Base-by-base conservation (phyloP, 2,329 filamentous ascomycete genomes). In the Talaromyces piceae region DNA sequence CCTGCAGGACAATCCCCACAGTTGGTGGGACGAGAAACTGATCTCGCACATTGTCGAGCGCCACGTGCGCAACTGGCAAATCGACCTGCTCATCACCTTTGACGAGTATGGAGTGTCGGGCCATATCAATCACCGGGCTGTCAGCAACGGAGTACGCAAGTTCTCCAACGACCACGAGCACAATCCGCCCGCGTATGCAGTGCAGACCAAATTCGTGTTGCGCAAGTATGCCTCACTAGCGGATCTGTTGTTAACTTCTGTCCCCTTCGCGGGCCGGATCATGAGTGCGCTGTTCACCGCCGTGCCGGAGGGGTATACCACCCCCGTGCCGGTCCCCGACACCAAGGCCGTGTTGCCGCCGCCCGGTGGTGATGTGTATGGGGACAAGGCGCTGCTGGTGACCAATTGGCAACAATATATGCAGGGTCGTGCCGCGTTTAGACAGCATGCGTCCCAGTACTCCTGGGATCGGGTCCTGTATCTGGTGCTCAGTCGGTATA, bases 21-120 rank as follows among this genome's bases (percentile, higher is more conserved):
- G 61, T 28, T 72, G 69, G 69, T 71, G 69, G 69, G 56, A 68
- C 16, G 65, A 67, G 5, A 54, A 60, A 0, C 54, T 65, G 5
- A 66, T 72, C 45, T 58, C 65, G 23, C 50, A 56, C 8, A 60
- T 67, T 3, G 60, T 72, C 12, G 59, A 61, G 43, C 57, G 67
- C 22, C 61, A 71, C 43, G 64, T 71, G 16, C 45, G 58, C 18
- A 65, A 64, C 49, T 72, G 70, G 69, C 54, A 68, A 5, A 59
- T 69, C 39, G 68, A 71, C 52, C 62, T 66, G 66, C 71, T 73
- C 47, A 62, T 72, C 46, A 73, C 69, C 0, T 72, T 73, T 51
- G 70, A 73, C 39, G 51, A 66, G n/a, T 66, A 66, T 22, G 70
- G 69, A 13, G 63, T 72, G 5, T 71, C 67, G 1, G 67, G 67